Percentiles rank a stretch among this genome's conserved stretches.
Evolutionary conservation across 306 rosid species (phyloP).

Genomic region (Arachis hypogaea): DNA sequence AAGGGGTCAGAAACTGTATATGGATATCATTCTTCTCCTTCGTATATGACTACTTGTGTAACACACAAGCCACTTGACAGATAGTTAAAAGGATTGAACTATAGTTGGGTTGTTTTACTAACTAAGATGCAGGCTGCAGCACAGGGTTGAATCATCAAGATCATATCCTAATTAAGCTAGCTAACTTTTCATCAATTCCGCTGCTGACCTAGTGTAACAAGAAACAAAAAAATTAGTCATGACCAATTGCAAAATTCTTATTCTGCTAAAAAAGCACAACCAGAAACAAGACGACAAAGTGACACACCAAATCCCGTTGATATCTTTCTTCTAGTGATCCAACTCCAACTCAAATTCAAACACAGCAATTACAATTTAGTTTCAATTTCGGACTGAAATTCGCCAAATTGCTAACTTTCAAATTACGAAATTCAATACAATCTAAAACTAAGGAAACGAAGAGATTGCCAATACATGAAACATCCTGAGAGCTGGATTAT

Average conservation of each 20-base stretch:
- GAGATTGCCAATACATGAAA: background rate
- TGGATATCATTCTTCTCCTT: background rate
- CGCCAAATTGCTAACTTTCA: constrained; percentile 3
- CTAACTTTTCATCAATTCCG: background rate
- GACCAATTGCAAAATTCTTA: background rate
- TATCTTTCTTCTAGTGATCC: background rate
- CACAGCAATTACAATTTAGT: background rate
- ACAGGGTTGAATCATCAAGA: background rate
- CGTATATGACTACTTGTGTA: background rate
- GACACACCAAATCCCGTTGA: background rate
- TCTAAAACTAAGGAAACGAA: background rate
- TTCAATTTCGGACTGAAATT: background rate
- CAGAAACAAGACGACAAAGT: background rate
- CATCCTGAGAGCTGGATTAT: background rate
- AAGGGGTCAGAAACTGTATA: background rate
- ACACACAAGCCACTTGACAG: background rate
- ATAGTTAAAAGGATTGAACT: background rate
- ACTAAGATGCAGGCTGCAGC: no score
- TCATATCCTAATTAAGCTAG: background rate
- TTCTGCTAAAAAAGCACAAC: background rate
- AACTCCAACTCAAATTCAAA: constrained; percentile 15
- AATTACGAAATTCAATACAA: background rate
- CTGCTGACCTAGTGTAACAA: constrained; percentile 13
- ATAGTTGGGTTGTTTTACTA: no score
- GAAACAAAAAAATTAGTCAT: background rate